Evolutionary conservation across 2,329 filamentous ascomycete species (phyloP).

Genomic region (Didymella keratinophila): DNA sequence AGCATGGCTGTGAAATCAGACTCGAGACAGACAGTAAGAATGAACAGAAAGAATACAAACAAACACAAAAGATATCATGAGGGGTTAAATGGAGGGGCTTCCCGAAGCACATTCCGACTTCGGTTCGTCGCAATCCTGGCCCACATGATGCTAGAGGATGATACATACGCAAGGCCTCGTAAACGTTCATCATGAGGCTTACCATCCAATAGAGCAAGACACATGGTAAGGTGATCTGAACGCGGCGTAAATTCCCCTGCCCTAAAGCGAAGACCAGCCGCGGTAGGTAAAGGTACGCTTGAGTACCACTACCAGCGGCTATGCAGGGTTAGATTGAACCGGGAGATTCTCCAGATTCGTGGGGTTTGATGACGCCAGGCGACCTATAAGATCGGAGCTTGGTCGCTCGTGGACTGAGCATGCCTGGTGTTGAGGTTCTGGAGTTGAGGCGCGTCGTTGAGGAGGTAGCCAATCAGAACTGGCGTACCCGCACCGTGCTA

Average conservation of each 20-base stretch:
- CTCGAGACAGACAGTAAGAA: constrained; percentile 13
- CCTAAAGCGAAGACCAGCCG: constrained; percentile 20
- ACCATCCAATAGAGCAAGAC: constrained; percentile 45
- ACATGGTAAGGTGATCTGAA: constrained; percentile 42
- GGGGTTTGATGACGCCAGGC: constrained; percentile 13
- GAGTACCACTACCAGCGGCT: constrained; percentile 40
- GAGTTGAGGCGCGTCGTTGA: constrained; percentile 32
- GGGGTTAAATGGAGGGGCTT: constrained; percentile 41
- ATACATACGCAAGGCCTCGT: constrained; percentile 28
- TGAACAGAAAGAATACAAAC: constrained; percentile 21
- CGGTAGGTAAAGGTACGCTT: constrained; percentile 15
- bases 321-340: constrained; percentile 42
- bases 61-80: constrained; percentile 27
- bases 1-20: constrained; percentile 38
- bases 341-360: constrained; percentile 40
- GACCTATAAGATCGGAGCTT: constrained; percentile 43
- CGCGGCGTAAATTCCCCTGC: constrained; percentile 26
- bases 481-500: constrained; percentile 35
- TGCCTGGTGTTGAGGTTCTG: constrained; percentile 48
- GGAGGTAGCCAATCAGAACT: constrained; percentile 40
- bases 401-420: constrained; percentile 41
- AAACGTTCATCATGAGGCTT: constrained; percentile 22
- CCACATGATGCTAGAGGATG: constrained; percentile 45
- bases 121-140: constrained; percentile 42
- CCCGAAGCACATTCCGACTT: constrained; percentile 44